These are phyloP conservation scores for Crithidia expoeki DNA, from an alignment of 208 protist genomes.

Conservation along the genomic window DNA sequence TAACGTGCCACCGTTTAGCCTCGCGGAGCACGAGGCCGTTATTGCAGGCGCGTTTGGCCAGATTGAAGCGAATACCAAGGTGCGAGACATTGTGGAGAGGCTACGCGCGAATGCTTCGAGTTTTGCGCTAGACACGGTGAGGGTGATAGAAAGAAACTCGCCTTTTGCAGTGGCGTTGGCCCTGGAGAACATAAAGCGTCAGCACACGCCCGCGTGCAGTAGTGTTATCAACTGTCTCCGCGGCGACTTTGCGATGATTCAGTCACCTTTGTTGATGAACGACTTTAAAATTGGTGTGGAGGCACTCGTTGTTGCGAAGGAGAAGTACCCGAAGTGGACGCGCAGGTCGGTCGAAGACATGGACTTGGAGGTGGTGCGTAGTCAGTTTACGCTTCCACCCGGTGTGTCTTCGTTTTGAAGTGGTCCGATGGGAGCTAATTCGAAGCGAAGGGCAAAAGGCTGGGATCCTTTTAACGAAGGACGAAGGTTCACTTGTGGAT, in stretches of 20 bases:
- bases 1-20: conserved; percentile 48
- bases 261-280: background rate
- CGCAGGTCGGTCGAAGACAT: conserved; percentile 42
- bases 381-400: background rate
- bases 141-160: conserved; percentile 46
- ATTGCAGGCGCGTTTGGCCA: conserved; percentile 45
- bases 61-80: conserved; percentile 34
- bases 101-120: conserved; percentile 42
- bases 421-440: too few relatives aligned
- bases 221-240: conserved; percentile 20
- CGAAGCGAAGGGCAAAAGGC: too few relatives aligned
- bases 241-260: conserved; percentile 42
- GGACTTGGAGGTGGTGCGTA: conserved; percentile 14
- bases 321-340: conserved; percentile 46
- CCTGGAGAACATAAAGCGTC: conserved; percentile 48
- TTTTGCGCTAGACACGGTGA: conserved; percentile 44
- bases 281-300: conserved; percentile 60
- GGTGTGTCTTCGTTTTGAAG: background rate
- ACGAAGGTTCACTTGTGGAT: too few relatives aligned
- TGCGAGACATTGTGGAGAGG: conserved; percentile 47
- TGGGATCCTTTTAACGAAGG: too few relatives aligned
- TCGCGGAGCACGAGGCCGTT: conserved; percentile 34
- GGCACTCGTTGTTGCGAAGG: conserved; percentile 50
- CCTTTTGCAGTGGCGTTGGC: conserved; percentile 59
- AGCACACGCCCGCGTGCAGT: conserved; percentile 8